Conservation (phyloP, 2,329 filamentous ascomycete genomes). For the Cercospora sp. region DNA sequence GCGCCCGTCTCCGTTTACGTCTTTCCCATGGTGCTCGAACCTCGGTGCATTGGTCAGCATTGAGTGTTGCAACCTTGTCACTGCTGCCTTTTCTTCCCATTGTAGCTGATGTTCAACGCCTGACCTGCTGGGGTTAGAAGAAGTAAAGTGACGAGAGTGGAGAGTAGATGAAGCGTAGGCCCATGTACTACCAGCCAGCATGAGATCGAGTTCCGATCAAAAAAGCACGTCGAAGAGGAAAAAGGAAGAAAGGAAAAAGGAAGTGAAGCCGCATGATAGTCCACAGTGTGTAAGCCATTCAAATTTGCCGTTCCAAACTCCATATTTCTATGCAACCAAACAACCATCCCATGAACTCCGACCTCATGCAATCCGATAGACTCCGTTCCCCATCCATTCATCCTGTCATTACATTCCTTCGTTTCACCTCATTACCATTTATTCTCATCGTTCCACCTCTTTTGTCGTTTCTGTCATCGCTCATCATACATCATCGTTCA, state of each 20-base stretch:
- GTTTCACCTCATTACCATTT: not conserved
- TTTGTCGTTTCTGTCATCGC: not conserved
- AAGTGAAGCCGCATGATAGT: not conserved
- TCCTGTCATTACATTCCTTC: not conserved
- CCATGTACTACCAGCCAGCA: no score
- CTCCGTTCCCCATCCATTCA: not conserved
- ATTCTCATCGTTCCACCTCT: not conserved
- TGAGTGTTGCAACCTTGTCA: no score
- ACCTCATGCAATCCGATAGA: not conserved
- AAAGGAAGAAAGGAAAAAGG: not conserved
- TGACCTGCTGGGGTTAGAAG: no score
- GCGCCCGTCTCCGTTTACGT: no score
- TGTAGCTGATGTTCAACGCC: no score
- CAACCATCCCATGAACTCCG: not conserved
- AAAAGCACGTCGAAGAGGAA: no score
- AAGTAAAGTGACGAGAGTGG: no score
- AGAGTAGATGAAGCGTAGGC: not conserved
- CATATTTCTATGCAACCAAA: not conserved
- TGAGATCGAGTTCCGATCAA: no score
- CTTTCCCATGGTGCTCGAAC: no score
- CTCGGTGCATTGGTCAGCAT: no score
- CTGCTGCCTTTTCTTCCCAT: no score
- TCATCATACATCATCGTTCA: not conserved
- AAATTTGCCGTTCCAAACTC: not conserved
- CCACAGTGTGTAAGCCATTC: not conserved